These are phyloP conservation scores for Volvox africanus DNA, from an alignment of 139 green algal species.

Conservation along the genomic window DNA sequence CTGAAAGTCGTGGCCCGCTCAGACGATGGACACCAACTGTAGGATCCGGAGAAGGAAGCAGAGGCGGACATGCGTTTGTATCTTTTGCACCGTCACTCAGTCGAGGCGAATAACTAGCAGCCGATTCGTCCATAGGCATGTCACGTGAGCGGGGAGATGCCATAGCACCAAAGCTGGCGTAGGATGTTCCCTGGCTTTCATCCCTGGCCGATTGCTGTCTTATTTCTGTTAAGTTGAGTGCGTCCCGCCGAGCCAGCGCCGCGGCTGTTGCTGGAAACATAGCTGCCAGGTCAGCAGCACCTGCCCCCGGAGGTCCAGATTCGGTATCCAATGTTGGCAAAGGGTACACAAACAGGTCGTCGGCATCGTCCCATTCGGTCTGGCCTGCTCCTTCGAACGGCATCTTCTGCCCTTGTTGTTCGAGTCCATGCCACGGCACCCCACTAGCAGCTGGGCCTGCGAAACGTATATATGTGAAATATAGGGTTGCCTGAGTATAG, in stretches of 20 bases:
- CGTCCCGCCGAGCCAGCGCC: neutral
- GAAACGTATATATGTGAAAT: too few relatives aligned
- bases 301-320: neutral
- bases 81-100: neutral
- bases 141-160: neutral
- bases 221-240: neutral
- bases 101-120: too few relatives aligned
- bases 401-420: too few relatives aligned
- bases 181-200: neutral
- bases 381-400: too few relatives aligned
- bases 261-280: slow-evolving; percentile 29
- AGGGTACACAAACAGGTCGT: neutral
- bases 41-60: slow-evolving; percentile 5
- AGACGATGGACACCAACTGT: too few relatives aligned
- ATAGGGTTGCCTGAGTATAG: too few relatives aligned
- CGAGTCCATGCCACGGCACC: too few relatives aligned
- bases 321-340: neutral
- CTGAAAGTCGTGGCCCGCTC: too few relatives aligned
- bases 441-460: too few relatives aligned
- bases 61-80: neutral
- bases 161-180: neutral
- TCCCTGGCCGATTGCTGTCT: neutral
- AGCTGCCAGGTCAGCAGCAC: neutral
- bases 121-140: neutral
- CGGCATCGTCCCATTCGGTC: neutral